Percentiles rank a stretch among this genome's conserved stretches.
Evolutionary conservation across 345 rosid species (phyloP).

Genomic region (Moringa oleifera): DNA sequence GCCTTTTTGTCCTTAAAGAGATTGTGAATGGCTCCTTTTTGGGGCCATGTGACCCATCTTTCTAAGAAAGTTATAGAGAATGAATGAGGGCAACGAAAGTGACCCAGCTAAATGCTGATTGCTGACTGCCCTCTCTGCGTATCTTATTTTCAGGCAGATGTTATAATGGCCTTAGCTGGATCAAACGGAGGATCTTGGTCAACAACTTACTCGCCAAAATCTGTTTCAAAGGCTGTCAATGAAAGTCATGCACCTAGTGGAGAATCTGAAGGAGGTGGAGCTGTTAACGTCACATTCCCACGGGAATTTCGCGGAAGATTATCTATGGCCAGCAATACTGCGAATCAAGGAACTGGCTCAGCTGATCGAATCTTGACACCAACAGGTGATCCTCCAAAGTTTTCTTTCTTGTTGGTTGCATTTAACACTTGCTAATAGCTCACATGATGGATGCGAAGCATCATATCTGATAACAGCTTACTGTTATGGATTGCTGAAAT

Average conservation of each 20-base stretch:
- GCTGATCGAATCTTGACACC: slow-evolving; percentile 35
- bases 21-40: too few relatives aligned
- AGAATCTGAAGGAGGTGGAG: slow-evolving; percentile 28
- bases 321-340: slow-evolving; percentile 16
- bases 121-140: too few relatives aligned
- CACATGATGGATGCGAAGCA: background rate
- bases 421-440: too few relatives aligned
- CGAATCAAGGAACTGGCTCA: slow-evolving; percentile 30
- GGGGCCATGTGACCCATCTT: too few relatives aligned
- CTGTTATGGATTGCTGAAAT: background rate
- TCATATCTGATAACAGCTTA: too few relatives aligned
- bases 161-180: slow-evolving; percentile 94
- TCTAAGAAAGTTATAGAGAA: too few relatives aligned
- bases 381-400: slow-evolving; percentile 34
- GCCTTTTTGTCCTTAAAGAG: too few relatives aligned
- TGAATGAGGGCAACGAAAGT: too few relatives aligned
- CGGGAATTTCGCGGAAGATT: slow-evolving; percentile 41
- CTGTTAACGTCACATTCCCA: slow-evolving; percentile 20
- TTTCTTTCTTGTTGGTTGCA: background rate
- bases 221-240: slow-evolving; percentile 20
- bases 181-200: slow-evolving; percentile 98
- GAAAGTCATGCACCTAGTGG: slow-evolving; percentile 26
- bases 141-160: slow-evolving; percentile 87
- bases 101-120: too few relatives aligned
- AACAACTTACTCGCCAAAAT: slow-evolving; percentile 66